Base-by-base conservation (phyloP, 805 yeast species). In the Vanderwaltozyma tropicalis region DNA sequence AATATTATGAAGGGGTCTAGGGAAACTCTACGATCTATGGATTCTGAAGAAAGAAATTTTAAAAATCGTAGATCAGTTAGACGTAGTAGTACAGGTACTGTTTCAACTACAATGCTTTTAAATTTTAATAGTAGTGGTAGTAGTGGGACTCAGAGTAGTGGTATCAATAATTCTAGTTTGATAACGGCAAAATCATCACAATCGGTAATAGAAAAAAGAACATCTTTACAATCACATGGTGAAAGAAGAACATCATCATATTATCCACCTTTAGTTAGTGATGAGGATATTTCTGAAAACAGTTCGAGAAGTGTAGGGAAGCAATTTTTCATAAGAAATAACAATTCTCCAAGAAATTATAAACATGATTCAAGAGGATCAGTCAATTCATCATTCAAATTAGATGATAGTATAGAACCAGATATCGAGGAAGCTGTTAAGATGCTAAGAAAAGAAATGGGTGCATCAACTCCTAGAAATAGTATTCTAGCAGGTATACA, bases 401-500 rank as follows among this genome's bases (percentile, higher is more conserved):
- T 32, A 18, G 38, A 38, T 6, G 20, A 4, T 26, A 40, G 30
- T 22, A 29, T 42, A 13, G 53, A 45, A 21, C 54, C 55, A 10
- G 44, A 45, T 25, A 45, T 55, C 16, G 58, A 50, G 24, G 50
- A 53, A 27, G 60, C 60, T 6, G 57, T 50, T 1, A 38, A 44
- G 27, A 34, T 46, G 4, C 39, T 53, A 21, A 50, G 42, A 36
- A 38, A 39, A 17, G 56, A 53, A 28, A 49, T 43, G 32, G 35
- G 34, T n/a, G 10, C 14, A 6, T 7, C 24, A 19, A 32, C 31
- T 7, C 28, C 31, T 15, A 25, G 21, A 16, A 21, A 28, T 17
- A 20, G 28, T 14, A 21, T 11, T 4, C 12, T 25, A 2, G 21
- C 20, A 11, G 19, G 13, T 14, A 17, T 20, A 19, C 17, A 28